These are phyloP conservation scores for Calocybe cyanea DNA, from an alignment of 768 basidiomycete genomes.

Conservation along the genomic window DNA sequence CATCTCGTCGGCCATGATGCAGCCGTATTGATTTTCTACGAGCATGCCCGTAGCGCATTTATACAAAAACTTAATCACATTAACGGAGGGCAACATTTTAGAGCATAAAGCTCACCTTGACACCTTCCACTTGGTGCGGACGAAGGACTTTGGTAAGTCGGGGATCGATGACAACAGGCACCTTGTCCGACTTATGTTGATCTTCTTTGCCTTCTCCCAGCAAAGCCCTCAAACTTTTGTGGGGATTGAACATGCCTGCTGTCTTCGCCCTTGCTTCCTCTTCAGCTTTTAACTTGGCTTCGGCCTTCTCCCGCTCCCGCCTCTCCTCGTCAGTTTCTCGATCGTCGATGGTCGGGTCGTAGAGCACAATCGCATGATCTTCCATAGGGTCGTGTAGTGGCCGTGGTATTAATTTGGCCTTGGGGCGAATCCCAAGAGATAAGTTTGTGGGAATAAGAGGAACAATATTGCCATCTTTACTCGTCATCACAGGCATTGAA, in stretches of 20 bases:
- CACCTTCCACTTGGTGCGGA: conserved; percentile 98
- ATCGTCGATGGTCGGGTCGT: conserved; percentile 94
- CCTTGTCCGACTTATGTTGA: conserved; percentile 67
- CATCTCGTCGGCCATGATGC: conserved; percentile 99
- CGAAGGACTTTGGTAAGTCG: conserved; percentile 80
- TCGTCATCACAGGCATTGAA: conserved; percentile 78
- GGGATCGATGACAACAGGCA: conserved; percentile 97
- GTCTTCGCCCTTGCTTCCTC: conserved; percentile 67
- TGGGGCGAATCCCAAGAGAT: conserved; percentile 83
- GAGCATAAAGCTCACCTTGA: conserved; percentile 59
- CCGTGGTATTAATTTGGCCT: conserved; percentile 75
- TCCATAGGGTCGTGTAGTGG: conserved; percentile 98
- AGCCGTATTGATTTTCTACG: conserved; percentile 86
- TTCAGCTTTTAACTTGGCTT: conserved; percentile 57
- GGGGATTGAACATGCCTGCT: conserved; percentile 80
- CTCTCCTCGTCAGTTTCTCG: conserved; percentile 86
- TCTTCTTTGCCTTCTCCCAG: conserved; percentile 70
- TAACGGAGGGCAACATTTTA: neutral
- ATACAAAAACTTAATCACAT: conserved; percentile 75
- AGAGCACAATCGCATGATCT: conserved; percentile 95
- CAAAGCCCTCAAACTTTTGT: conserved; percentile 82
- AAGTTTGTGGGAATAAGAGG: conserved; percentile 55
- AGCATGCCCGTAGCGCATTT: conserved; percentile 92
- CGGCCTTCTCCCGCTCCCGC: conserved; percentile 69
- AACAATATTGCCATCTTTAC: conserved; percentile 63